Base-by-base conservation (phyloP, 2,329 filamentous ascomycete species). In the Paraconiothyrium sp. region DNA sequence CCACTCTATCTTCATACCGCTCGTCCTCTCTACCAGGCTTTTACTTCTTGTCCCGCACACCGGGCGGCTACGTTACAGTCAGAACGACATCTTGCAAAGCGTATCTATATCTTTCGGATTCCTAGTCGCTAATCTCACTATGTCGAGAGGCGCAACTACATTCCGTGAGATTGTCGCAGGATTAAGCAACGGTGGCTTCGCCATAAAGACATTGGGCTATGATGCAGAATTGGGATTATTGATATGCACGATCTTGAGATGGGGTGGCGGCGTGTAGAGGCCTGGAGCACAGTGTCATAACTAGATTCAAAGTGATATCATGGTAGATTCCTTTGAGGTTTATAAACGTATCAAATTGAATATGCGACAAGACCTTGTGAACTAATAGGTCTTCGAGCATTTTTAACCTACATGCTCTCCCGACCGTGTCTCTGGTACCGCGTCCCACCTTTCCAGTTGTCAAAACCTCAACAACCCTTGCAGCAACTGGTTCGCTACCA, bases 201-300 rank as follows among this genome's bases (percentile, higher is more conserved):
- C 72, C 30, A 67, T 73, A 1, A 74, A 67, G 55, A 67, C 70
- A 39, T 46, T 76, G 37, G 72, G 63, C 1, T 75, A 72, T 69
- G 73, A 76, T 66, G 67, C 63, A n/a, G 49, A 70, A 9, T 7
- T 74, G 16, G 67, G 68, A 8, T 49, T 41, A 3, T 34, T 68
- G n/a, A 57, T 75, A 3, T 66, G 54, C 57, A 52, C 52, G 7
- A 63, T 68, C 5, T 32, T 72, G 49, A 59, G 63, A 9, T 74
- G 71, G 72, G 71, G 71, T 27, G 71, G 72, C 3, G 72, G 72
- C 1, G 67, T 75, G 3, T 75, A 50, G 56, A 30, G 11, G 5
- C 30, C 16, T 1, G 14, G 14, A 3, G 11, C 43, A 24, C 8
- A n/a, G 39, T n/a, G 20, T 24, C 10, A 11, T 10, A 11, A 46